A percentile compares a stretch with the other conserved stretches of the same genome.
Conservation (phyloP, 2,329 filamentous ascomycete genomes). For the Claviceps paspali region DNA sequence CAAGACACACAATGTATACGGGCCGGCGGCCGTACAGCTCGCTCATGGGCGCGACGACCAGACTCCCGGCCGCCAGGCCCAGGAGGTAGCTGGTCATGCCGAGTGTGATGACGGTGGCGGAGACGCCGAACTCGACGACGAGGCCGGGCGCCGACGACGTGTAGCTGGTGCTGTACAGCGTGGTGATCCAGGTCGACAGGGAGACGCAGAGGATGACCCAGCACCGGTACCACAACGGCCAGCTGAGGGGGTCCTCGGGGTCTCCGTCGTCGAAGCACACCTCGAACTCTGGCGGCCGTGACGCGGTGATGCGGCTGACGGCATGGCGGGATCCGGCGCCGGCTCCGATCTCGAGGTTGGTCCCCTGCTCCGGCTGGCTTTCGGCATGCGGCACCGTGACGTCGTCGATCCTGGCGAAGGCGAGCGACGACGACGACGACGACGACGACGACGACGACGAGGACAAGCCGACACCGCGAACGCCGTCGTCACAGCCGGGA, state of each 20-base stretch:
- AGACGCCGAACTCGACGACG: constrained; percentile 46
- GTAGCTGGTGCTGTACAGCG: constrained; percentile 66
- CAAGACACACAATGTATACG: constrained; percentile 55
- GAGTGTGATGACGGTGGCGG: constrained; percentile 49
- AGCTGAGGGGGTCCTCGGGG: constrained; percentile 51
- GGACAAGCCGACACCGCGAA: too few species aligned
- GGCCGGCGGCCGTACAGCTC: constrained; percentile 53
- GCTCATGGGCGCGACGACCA: constrained; percentile 59
- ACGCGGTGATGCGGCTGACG: constrained; percentile 25
- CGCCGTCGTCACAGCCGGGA: too few species aligned
- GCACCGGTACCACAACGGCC: constrained; percentile 35
- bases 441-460: too few species aligned
- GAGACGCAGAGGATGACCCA: constrained; percentile 30
- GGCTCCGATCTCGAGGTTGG: too few species aligned
- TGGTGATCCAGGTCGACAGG: constrained; percentile 33
- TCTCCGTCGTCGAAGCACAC: constrained; percentile 55
- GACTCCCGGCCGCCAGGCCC: constrained; percentile 55
- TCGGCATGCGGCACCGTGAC: too few species aligned
- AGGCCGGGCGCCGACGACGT: constrained; percentile 57
- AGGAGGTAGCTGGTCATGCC: constrained; percentile 68
- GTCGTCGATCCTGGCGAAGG: too few species aligned
- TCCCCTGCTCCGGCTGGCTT: too few species aligned
- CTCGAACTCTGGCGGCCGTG: constrained; percentile 47
- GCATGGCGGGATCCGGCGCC: too few species aligned
- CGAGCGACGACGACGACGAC: too few species aligned